Conservation (phyloP, 2,329 filamentous ascomycete species). For the Fusarium denticulatum region DNA sequence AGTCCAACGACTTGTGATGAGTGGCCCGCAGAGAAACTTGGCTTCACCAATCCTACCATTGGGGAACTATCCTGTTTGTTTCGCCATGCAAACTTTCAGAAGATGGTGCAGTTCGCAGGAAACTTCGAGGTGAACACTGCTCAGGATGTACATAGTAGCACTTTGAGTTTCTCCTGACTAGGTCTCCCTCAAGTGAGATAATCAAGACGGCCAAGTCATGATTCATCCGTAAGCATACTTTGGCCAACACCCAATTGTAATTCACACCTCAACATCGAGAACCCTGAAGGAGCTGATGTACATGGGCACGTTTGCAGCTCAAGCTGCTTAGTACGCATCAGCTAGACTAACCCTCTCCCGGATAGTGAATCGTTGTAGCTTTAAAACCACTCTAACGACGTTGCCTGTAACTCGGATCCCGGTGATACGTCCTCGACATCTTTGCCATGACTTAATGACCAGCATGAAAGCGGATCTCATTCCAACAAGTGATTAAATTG, state of each 20-base stretch:
- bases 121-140: not conserved
- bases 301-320: not conserved
- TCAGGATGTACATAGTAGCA: not conserved
- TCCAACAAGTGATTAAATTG: not conserved
- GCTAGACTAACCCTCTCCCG: not conserved
- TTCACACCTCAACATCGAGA: not conserved
- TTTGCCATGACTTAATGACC: not conserved
- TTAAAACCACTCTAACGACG: slow-evolving; percentile 3
- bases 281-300: not conserved
- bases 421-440: not conserved
- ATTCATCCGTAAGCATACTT: not conserved
- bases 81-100: not conserved
- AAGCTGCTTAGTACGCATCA: not conserved
- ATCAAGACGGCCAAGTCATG: not conserved
- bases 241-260: not conserved
- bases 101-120: not conserved
- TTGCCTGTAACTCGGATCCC: not conserved
- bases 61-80: not conserved
- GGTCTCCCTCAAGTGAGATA: no score
- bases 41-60: not conserved
- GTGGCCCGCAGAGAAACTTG: not conserved
- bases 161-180: not conserved
- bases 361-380: slow-evolving; percentile 8
- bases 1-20: not conserved
- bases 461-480: not conserved